Conservation (phyloP, 163 green algal species). For the Scenedesmus sp. region DNA sequence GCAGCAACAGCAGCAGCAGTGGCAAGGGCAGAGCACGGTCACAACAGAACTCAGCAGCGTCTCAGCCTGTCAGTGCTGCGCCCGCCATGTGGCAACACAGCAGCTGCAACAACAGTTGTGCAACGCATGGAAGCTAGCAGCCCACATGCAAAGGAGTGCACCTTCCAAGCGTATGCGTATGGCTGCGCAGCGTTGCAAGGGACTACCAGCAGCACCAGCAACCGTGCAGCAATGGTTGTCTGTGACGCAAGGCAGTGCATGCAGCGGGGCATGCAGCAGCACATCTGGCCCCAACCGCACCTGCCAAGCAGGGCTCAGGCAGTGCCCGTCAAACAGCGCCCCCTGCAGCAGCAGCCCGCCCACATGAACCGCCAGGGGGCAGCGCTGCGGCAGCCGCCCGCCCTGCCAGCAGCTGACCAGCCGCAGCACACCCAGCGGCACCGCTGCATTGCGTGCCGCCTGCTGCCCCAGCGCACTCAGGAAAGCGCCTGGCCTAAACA, state of each 20-base stretch:
- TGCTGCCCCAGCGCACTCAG: conserved; percentile 85
- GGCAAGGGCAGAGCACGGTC: no score
- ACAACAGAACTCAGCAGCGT: no score
- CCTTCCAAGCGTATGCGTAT: no score
- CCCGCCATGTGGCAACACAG: no score
- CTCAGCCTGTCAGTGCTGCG: no score
- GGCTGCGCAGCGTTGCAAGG: no score
- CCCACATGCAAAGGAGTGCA: no score
- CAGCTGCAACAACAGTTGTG: no score
- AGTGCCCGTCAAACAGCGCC: conserved; percentile 76
- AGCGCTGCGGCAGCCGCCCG: conserved; percentile 40
- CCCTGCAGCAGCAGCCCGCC: conserved; percentile 68
- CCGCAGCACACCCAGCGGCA: conserved; percentile 75
- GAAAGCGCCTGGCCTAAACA: conserved; percentile 82
- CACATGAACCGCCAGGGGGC: conserved; percentile 55
- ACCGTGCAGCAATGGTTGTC: no score
- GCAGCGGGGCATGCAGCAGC: neutral
- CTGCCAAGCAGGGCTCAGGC: conserved; percentile 57
- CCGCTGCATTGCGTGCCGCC: conserved; percentile 53
- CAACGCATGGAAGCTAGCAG: no score
- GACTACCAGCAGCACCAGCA: no score
- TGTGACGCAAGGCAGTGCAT: neutral
- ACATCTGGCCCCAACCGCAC: neutral
- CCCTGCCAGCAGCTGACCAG: conserved; percentile 75
- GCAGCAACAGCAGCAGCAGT: neutral